A percentile compares a stretch with the other conserved stretches of the same genome.
Evolutionary conservation across 2,329 filamentous ascomycete genomes (phyloP).

Genomic region (Botryosphaeria dothidea): DNA sequence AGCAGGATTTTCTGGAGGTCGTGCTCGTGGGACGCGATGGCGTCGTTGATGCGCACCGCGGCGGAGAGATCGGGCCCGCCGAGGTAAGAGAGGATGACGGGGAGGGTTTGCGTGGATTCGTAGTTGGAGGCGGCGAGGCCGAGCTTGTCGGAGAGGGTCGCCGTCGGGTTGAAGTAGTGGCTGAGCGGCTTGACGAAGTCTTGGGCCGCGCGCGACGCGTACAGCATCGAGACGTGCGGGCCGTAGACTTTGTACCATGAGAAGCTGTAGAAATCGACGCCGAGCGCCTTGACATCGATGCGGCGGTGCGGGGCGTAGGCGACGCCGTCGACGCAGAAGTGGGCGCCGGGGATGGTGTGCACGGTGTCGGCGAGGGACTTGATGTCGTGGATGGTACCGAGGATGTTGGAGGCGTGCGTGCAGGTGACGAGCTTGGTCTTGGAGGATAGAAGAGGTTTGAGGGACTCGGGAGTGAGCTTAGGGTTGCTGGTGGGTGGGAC

Average conservation of each 20-base stretch:
- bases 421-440: constrained; percentile 71
- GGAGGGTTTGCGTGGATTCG: constrained; percentile 66
- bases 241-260: constrained; percentile 81
- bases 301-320: constrained; percentile 73
- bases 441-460: constrained; percentile 60
- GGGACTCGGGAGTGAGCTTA: constrained; percentile 57
- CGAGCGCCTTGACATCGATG: constrained; percentile 68
- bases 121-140: constrained; percentile 70
- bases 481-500: constrained; percentile 51
- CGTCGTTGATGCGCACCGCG: constrained; percentile 46
- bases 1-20: constrained; percentile 61
- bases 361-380: constrained; percentile 57
- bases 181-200: constrained; percentile 57
- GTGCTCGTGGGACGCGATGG: constrained; percentile 61
- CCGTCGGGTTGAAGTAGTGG: constrained; percentile 67
- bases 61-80: constrained; percentile 36
- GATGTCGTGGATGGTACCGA: constrained; percentile 70
- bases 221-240: constrained; percentile 72
- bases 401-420: constrained; percentile 73
- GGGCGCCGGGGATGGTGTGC: constrained; percentile 53
- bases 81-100: constrained; percentile 64
- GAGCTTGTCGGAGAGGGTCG: constrained; percentile 66
- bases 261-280: constrained; percentile 75
- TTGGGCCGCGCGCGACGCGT: constrained; percentile 61
- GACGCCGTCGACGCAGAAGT: constrained; percentile 74